phyloP scores from a whole-genome alignment of 176 grass and related monocot genomes.

The Phoenix dactylifera region DNA sequence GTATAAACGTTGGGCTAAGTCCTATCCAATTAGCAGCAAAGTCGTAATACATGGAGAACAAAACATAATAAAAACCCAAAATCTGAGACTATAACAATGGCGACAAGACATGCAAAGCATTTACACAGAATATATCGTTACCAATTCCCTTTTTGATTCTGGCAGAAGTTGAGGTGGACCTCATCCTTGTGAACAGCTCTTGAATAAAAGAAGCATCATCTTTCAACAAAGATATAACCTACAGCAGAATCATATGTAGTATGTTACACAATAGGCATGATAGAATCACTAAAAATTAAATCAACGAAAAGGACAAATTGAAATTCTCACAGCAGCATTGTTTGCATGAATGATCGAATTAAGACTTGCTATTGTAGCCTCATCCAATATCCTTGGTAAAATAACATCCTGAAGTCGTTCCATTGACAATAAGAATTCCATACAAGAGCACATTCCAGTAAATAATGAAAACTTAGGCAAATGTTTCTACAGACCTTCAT shows the following conservation, averaged over 20 bases:
- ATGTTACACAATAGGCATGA: slow-evolving; percentile 13
- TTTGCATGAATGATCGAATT: slow-evolving; percentile 86
- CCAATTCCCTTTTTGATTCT: slow-evolving; percentile 86
- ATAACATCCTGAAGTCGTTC: slow-evolving; percentile 69
- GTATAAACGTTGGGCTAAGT: too few species aligned
- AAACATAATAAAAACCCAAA: too few species aligned
- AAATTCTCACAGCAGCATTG: slow-evolving; percentile 81
- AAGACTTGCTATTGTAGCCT: slow-evolving; percentile 64
- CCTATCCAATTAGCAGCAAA: too few species aligned
- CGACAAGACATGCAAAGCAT: neutral
- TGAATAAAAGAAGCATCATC: slow-evolving; percentile 88
- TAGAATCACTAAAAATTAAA: slow-evolving; percentile 8
- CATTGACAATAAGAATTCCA: slow-evolving; percentile 2
- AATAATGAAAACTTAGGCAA: neutral
- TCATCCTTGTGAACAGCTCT: slow-evolving; percentile 90
- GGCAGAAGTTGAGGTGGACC: slow-evolving; percentile 38
- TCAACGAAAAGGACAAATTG: slow-evolving; percentile 15
- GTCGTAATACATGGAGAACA: too few species aligned
- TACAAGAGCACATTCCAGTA: slow-evolving; percentile 11
- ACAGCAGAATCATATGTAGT: slow-evolving; percentile 23
- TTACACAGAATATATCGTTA: slow-evolving; percentile 23
- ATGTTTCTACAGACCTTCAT: slow-evolving; percentile 44
- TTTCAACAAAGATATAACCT: slow-evolving; percentile 95
- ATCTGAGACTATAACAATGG: neutral
- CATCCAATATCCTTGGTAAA: slow-evolving; percentile 84